Percentiles rank a stretch among this genome's conserved stretches.
Evolutionary conservation across 257 asterid species (phyloP).

Genomic region (Solanum pinnatisectum): DNA sequence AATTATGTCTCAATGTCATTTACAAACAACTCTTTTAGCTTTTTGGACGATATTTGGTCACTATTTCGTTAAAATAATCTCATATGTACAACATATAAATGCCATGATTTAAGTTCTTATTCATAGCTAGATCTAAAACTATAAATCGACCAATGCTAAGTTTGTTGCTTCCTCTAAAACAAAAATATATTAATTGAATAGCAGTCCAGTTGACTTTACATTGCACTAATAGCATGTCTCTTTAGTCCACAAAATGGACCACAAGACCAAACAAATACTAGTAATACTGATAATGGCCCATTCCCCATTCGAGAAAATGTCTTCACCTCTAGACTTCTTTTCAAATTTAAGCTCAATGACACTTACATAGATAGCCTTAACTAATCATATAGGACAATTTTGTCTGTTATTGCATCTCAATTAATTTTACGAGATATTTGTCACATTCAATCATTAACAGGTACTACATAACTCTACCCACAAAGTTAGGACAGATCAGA

Average conservation of each 20-base stretch:
- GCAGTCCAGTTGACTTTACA: not conserved
- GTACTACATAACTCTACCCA: not conserved
- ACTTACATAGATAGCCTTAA: not conserved
- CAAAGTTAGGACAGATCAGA: fast-evolving
- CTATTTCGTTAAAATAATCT: not conserved
- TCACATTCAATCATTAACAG: fast-evolving
- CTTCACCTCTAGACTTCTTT: not conserved
- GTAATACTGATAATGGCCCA: not conserved
- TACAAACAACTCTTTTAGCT: not conserved
- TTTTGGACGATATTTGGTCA: not conserved
- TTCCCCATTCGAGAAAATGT: not conserved
- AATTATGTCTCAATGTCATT: not conserved
- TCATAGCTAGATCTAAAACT: not conserved
- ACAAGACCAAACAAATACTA: not conserved
- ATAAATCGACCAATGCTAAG: not conserved
- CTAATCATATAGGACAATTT: not conserved
- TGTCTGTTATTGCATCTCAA: not conserved
- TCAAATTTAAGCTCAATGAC: not conserved
- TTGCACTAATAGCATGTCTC: not conserved
- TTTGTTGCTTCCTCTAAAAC: not conserved
- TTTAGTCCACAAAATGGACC: not conserved
- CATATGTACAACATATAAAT: not conserved
- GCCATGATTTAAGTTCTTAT: not conserved
- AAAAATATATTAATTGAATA: not conserved
- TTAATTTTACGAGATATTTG: not conserved